Evolutionary conservation across 1,284 basidiomycete genomes (phyloP).

Genomic region (Ganoderma resinaceum): DNA sequence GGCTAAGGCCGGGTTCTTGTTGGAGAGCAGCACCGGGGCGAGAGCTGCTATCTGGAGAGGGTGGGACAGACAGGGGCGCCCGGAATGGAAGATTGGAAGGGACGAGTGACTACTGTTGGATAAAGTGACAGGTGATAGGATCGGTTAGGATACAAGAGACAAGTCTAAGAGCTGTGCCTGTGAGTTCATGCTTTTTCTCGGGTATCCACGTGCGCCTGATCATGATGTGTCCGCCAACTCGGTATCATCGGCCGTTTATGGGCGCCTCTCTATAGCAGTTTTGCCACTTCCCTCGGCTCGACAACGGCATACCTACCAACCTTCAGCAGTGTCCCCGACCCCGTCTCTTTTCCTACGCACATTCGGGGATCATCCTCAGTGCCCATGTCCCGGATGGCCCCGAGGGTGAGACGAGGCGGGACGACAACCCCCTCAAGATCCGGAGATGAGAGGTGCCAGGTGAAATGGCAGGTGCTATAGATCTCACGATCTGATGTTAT

Average conservation of each 20-base stretch:
- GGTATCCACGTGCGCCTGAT: slow-evolving; percentile 24
- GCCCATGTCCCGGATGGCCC: slow-evolving; percentile 5
- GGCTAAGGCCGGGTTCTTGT: background rate
- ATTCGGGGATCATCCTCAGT: background rate
- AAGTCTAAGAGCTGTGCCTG: slow-evolving; percentile 41
- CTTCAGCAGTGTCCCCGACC: background rate
- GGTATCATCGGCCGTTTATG: slow-evolving; percentile 39
- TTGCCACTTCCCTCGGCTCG: slow-evolving; percentile 9
- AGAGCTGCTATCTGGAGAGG: background rate
- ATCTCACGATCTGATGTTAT: slow-evolving; percentile 25
- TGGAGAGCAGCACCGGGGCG: background rate
- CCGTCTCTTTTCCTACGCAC: slow-evolving; percentile 21
- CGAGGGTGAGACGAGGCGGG: background rate
- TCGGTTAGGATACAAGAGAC: slow-evolving; percentile 27
- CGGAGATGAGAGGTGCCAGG: background rate
- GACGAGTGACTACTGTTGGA: background rate
- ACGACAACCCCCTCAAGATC: background rate
- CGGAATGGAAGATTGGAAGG: slow-evolving; percentile 16
- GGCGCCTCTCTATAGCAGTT: slow-evolving; percentile 37
- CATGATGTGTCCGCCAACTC: slow-evolving; percentile 32
- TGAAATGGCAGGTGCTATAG: slow-evolving; percentile 16
- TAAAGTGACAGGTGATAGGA: slow-evolving; percentile 29
- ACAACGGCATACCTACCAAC: background rate
- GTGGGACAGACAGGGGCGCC: slow-evolving; percentile 22
- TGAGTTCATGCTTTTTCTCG: slow-evolving; percentile 36